Base-by-base conservation (phyloP, 352 stramenopile genomes). In the Aphanomyces astaci region DNA sequence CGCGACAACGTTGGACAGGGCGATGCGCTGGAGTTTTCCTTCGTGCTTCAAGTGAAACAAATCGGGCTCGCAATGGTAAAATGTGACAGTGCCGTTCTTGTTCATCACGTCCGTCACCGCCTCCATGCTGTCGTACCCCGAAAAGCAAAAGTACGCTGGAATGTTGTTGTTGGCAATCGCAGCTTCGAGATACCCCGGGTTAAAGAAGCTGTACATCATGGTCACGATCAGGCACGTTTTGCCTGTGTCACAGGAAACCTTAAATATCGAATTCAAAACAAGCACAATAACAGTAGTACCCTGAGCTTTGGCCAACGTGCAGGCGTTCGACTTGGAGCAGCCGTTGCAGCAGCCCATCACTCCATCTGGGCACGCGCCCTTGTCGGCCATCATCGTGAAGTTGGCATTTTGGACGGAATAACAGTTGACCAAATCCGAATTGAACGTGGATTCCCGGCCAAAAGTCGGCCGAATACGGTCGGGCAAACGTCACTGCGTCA, bases 121-220 rank as follows among this genome's bases (percentile, higher is more conserved):
- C 9, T 71, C 30, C 10, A 81, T 64, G 10, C 59, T 75, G 7
- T 59, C 70, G 40, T 84, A 83, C 0, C 78, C 78, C 24, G 85
- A 49, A 52, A 87, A 89, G 69, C 79, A 89, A 36, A 89, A 86
- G 72, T 87, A 89, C 0, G 81, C 76, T 2, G 79, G 79, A 10
- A 89, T 76, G 10, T 71, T 63, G 13, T 80, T 43, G 72, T 87
- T 89, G 17, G 70, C 64, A 17, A 87, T 43, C 15, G 78, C 63
- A 0, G 79, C 71, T 48, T 82, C 77, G 28, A 85, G 71, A 28
- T 79, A 89, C 0, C 74, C 79, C 1, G 66, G 67, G 27, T 87
- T 79, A 32, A 74, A 84, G 9, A 67, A 75, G 32, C 71, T 62
- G 53, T 73, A 71, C 76, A 86, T 86, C 63, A 89, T 72, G 2